Evolutionary conservation across 2,329 filamentous ascomycete genomes (phyloP), one percentile per base, ranked within the genome.

Genomic region (Colletotrichum tabaci): DNA sequence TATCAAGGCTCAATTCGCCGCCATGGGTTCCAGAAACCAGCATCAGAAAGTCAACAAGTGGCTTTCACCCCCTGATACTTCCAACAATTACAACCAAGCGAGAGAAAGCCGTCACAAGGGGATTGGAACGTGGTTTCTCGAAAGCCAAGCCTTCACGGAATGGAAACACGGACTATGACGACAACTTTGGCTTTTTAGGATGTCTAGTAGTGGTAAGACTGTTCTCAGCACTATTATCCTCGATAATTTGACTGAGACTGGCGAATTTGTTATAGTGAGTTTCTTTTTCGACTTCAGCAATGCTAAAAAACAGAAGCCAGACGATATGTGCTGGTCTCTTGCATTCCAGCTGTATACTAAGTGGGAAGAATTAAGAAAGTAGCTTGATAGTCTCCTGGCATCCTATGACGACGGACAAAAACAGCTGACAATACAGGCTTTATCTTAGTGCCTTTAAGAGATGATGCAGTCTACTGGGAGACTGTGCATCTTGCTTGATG

Each of bases 241-340:
- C 0, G 75, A 77, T n/a, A 0, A 76, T 46, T 65, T 77, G 2
- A 7, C 0, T 0, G 23, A 44, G 26, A 40, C 1, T 0, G 13
- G 38, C 2, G 66, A 49, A 13, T 35, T 18, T 1, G 16, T 40
- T 2, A 50, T 62, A 4, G 57, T 77, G 8, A 38, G 2, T 2
- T 75, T 76, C 42, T 77, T 74, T 55, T 78, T 76, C 35, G 74
- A 77, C 58, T 77, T 77, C 35, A 74, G 44, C 18, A 74, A 79
- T 3, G 23, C 12, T 0, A 60, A 3, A 1, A 77, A 79, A 21
- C 74, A 79, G 35, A 75, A 21, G 1, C 4, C 74, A 0, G 52
- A 75, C 2, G 61, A 61, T 0, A 56, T 76, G 0, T 2, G 75
- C 0, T 71, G 69, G 9, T 77, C 75, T 6, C 47, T 77, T 9